A percentile compares a stretch with the other conserved stretches of the same genome.
These are phyloP conservation scores for Entomortierella lignicola DNA, from an alignment of 192 early-diverging fungal species.

Conservation along the genomic window DNA sequence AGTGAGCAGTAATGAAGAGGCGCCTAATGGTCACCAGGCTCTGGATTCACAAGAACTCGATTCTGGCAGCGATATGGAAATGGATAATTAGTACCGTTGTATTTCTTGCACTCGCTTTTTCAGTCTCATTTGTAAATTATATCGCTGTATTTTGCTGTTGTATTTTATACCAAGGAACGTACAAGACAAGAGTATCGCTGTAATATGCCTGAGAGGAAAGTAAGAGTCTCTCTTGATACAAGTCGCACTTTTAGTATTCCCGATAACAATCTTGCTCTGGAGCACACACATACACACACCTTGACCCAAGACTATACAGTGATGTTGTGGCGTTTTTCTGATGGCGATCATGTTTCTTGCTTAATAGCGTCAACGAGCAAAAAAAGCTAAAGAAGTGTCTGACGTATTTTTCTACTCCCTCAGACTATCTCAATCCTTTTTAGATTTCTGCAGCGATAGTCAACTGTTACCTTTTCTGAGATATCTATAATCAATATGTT, in stretches of 20 bases:
- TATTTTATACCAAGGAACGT: neutral
- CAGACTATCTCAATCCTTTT: neutral
- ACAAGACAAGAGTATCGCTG: neutral
- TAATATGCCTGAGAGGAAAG: neutral
- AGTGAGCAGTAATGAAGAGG: neutral
- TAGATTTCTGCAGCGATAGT: neutral
- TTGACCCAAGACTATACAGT: neutral
- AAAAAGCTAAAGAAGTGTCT: neutral
- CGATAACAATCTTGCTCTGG: slow-evolving; percentile 4
- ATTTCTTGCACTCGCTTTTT: neutral
- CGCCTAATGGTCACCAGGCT: neutral
- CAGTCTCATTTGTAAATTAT: neutral
- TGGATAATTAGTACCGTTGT: slow-evolving; percentile 21
- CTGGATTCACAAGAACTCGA: neutral
- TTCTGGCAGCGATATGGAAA: slow-evolving; percentile 7
- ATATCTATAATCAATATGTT: neutral
- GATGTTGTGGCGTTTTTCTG: neutral
- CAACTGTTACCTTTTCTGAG: neutral
- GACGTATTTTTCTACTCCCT: neutral
- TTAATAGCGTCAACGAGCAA: neutral
- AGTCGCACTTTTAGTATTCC: neutral
- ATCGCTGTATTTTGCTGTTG: neutral
- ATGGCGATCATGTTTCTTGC: neutral
- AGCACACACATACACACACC: neutral
- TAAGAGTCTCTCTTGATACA: slow-evolving; percentile 5